Conservation (phyloP, 441 rosid species). For the Eruca vesicaria region DNA sequence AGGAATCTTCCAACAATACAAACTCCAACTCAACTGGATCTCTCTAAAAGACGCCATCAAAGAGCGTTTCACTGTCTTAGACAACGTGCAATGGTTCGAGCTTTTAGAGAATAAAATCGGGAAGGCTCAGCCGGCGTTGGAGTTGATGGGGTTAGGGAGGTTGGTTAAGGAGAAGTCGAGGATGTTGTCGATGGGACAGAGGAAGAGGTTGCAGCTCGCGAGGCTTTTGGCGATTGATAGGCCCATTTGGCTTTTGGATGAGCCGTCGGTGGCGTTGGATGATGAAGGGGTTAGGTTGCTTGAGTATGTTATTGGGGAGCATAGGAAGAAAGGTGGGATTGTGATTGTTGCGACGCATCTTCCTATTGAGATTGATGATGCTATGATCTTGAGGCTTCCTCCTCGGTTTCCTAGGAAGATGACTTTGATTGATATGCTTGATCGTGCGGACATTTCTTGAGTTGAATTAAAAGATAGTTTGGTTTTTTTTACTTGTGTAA, state of each 20-base stretch:
- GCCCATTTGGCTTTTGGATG: not conserved
- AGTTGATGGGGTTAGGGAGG: constrained; percentile 78
- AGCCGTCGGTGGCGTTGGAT: not conserved
- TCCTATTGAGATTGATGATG: constrained; percentile 78
- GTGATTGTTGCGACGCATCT: constrained; percentile 31
- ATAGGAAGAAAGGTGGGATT: not conserved
- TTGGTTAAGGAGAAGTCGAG: not conserved
- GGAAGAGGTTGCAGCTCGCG: constrained; percentile 61
- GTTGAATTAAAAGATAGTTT: not conserved
- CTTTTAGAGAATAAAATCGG: constrained; percentile 46
- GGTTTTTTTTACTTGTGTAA: not conserved
- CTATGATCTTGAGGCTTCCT: constrained; percentile 71
- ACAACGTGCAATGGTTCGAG: not conserved
- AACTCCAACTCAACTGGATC: constrained; percentile 88
- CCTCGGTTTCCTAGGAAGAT: constrained; percentile 81
- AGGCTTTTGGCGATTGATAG: constrained; percentile 28
- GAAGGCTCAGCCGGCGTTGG: constrained; percentile 67
- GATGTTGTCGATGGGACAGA: not conserved
- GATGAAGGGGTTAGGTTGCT: not conserved
- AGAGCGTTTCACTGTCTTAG: constrained; percentile 13
- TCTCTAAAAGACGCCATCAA: constrained; percentile 81
- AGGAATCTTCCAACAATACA: constrained; percentile 87
- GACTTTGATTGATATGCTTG: constrained; percentile 77
- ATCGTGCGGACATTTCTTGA: constrained; percentile 62
- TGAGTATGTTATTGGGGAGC: not conserved